Evolutionary conservation across 345 rosid species (phyloP).

Genomic region (Brassica napus): DNA sequence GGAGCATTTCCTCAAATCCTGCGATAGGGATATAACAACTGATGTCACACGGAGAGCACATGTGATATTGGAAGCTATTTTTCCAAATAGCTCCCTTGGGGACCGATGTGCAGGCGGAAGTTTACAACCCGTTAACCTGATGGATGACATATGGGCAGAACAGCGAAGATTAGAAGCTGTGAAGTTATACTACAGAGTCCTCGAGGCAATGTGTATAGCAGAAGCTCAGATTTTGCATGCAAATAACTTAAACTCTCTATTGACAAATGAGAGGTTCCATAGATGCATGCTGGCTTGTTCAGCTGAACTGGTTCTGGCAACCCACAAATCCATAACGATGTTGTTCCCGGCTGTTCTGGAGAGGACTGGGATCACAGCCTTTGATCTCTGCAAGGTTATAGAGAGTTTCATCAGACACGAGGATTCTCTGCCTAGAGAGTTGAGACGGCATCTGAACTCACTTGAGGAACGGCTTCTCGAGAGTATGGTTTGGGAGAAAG

Average conservation of each 20-base stretch:
- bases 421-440: conserved; percentile 93
- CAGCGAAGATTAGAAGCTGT: conserved; percentile 84
- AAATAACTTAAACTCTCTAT: conserved; percentile 75
- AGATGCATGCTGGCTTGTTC: conserved; percentile 98
- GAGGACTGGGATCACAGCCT: conserved; percentile 95
- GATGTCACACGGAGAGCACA: conserved; percentile 79
- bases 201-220: conserved; percentile 95
- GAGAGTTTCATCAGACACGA: conserved; percentile 97
- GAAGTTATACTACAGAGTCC: conserved; percentile 85
- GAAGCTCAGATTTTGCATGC: conserved; percentile 85
- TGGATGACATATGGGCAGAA: conserved; percentile 97
- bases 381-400: conserved; percentile 98
- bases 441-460: conserved; percentile 94
- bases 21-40: conserved; percentile 78
- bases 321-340: conserved; percentile 92
- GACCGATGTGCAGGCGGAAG: conserved; percentile 65
- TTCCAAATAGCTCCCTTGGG: conserved; percentile 70
- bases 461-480: conserved; percentile 94
- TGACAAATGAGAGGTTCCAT: conserved; percentile 95
- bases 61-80: conserved; percentile 88
- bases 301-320: conserved; percentile 92
- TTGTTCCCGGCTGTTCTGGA: conserved; percentile 95
- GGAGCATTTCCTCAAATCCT: conserved; percentile 68
- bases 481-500: conserved; percentile 99
- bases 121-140: conserved; percentile 68